These are phyloP conservation scores for Dovyalis caffra DNA, from an alignment of 345 rosid genomes.

Conservation along the genomic window DNA sequence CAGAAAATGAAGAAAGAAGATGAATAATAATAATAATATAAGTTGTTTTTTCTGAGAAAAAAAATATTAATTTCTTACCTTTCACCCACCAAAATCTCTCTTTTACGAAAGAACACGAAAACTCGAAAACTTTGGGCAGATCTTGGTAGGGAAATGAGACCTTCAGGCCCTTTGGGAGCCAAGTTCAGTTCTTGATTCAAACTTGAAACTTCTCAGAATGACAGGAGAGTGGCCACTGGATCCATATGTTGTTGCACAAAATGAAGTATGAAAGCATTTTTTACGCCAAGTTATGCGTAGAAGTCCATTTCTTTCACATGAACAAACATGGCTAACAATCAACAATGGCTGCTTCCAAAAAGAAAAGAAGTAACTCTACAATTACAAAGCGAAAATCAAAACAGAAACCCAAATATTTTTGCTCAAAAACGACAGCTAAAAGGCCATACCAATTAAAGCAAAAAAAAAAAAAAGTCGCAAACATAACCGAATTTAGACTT, in stretches of 20 bases:
- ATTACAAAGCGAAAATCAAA: background rate
- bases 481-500: background rate
- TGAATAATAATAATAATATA: background rate
- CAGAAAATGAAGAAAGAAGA: background rate
- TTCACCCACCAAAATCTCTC: background rate
- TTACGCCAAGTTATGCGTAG: background rate
- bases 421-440: background rate
- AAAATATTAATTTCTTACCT: background rate
- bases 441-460: background rate
- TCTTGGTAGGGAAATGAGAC: background rate
- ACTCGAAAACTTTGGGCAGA: background rate
- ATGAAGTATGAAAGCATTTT: too few relatives aligned
- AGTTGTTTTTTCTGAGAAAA: background rate
- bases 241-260: background rate
- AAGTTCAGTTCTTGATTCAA: background rate
- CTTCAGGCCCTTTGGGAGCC: background rate
- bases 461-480: background rate
- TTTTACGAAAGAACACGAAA: background rate
- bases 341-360: background rate
- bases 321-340: slow-evolving; percentile 4
- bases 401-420: background rate
- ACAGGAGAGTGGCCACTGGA: background rate
- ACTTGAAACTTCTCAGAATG: background rate
- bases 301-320: background rate
- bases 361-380: background rate